Conservation (phyloP, 345 rosid species). For the Salix purpurea region DNA sequence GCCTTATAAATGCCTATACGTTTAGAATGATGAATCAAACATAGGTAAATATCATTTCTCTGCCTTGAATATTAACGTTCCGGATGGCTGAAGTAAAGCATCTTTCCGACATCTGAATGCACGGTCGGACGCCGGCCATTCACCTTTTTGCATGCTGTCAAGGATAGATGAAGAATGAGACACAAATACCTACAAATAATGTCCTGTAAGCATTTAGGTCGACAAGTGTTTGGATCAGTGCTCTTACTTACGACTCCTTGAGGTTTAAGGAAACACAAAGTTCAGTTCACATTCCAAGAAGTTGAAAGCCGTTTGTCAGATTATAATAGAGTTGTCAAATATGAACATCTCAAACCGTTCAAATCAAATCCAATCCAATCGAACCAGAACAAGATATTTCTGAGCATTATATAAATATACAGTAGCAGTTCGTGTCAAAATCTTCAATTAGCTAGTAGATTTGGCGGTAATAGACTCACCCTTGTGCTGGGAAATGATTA, state of each 20-base stretch:
- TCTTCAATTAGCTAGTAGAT: too few species aligned
- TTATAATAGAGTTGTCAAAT: not conserved
- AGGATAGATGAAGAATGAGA: not conserved
- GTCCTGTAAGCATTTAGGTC: not conserved
- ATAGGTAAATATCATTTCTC: not conserved
- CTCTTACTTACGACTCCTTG: not conserved
- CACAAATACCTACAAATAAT: not conserved
- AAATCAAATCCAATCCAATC: not conserved
- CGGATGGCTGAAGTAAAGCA: constrained; percentile 20
- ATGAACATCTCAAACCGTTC: not conserved
- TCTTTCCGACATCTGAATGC: constrained; percentile 3
- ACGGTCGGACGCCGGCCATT: not conserved
- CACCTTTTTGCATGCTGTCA: not conserved
- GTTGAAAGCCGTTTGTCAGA: too few species aligned
- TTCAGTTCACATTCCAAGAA: not conserved
- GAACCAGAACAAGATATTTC: not conserved
- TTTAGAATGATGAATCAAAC: not conserved
- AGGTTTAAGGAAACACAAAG: not conserved
- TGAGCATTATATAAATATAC: not conserved
- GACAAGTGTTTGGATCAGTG: not conserved
- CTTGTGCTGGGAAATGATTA: not conserved
- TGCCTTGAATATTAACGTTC: constrained; percentile 3
- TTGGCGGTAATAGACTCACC: too few species aligned
- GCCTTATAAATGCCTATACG: not conserved
- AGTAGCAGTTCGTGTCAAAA: not conserved